phyloP scores from a whole-genome alignment of 495 filamentous ascomycete species.

The Amphirosellinia nigrospora region DNA sequence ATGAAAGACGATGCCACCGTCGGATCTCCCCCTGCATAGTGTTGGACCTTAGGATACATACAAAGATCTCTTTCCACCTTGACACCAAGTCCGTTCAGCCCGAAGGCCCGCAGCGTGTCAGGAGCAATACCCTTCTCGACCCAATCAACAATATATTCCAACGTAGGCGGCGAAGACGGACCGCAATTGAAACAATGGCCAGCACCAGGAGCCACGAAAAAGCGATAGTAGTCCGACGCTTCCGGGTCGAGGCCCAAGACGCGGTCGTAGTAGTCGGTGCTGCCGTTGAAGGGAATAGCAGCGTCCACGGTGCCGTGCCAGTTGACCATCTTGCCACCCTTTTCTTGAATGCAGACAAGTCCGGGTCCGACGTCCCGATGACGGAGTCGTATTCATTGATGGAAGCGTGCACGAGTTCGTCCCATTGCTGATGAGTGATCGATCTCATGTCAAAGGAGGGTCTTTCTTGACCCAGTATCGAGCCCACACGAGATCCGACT shows the following conservation, averaged over 20 bases:
- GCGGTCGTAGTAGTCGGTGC: slow-evolving; percentile 38
- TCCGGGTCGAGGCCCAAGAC: slow-evolving; percentile 36
- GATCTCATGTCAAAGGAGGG: slow-evolving; percentile 13
- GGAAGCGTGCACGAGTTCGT: slow-evolving; percentile 7
- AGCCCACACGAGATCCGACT: slow-evolving; percentile 27
- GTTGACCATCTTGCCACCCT: slow-evolving; percentile 49
- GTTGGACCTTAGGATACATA: slow-evolving; percentile 26
- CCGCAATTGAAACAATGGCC: slow-evolving; percentile 36
- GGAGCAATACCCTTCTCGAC: slow-evolving; percentile 47
- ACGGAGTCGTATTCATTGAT: slow-evolving; percentile 39
- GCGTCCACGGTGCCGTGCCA: slow-evolving; percentile 45
- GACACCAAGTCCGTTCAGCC: slow-evolving; percentile 17
- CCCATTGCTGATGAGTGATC: slow-evolving; percentile 19
- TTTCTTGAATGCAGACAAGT: slow-evolving; percentile 44
- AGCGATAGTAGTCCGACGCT: slow-evolving; percentile 40
- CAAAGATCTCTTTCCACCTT: slow-evolving; percentile 27
- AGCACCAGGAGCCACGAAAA: slow-evolving; percentile 43
- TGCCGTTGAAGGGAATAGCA: slow-evolving; percentile 38
- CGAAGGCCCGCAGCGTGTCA: slow-evolving; percentile 36
- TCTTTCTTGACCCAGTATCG: slow-evolving; percentile 33
- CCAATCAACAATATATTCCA: slow-evolving; percentile 45
- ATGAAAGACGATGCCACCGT: slow-evolving; percentile 15
- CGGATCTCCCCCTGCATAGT: slow-evolving; percentile 21
- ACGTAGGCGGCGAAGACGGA: slow-evolving; percentile 30
- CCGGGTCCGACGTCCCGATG: slow-evolving; percentile 44